A percentile compares a stretch with the other conserved stretches of the same genome.
Evolutionary conservation across 768 basidiomycete species (phyloP).

Genomic region (Hypholoma sublateritium): DNA sequence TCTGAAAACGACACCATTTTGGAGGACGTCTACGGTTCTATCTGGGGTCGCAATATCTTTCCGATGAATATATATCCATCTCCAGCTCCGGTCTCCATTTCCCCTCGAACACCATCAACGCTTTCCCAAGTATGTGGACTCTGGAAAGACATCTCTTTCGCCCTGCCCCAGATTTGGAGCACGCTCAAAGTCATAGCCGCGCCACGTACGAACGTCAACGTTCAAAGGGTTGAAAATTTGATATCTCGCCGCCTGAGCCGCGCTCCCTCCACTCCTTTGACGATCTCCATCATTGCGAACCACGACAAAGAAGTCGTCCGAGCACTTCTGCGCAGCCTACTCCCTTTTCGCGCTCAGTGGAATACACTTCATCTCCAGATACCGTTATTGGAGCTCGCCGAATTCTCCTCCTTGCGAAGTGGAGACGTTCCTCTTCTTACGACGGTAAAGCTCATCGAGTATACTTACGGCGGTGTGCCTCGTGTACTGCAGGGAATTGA

Average conservation of each 20-base stretch:
- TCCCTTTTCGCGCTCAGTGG: constrained; percentile 14
- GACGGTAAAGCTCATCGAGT: constrained; percentile 11
- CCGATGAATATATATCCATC: not conserved
- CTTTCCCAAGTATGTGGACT: constrained; percentile 13
- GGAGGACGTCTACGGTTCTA: constrained; percentile 9
- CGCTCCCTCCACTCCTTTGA: constrained; percentile 8
- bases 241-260: constrained; percentile 4
- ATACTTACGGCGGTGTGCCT: not conserved
- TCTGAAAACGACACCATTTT: constrained; percentile 7
- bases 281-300: constrained; percentile 12
- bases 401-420: constrained; percentile 3
- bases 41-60: constrained; percentile 1
- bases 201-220: not conserved
- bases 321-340: constrained; percentile 8
- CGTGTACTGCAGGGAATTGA: not conserved
- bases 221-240: not conserved
- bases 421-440: constrained; percentile 12
- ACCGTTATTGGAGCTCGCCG: constrained; percentile 2
- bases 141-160: constrained; percentile 12
- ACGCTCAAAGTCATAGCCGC: constrained; percentile 12
- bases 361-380: constrained; percentile 12
- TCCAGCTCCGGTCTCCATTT: not conserved
- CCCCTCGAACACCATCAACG: constrained; percentile 10
- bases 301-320: constrained; percentile 3
- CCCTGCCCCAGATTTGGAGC: constrained; percentile 19